phyloP scores from a whole-genome alignment of 176 grass and related monocot species.

The Thinopyrum elongatum region DNA sequence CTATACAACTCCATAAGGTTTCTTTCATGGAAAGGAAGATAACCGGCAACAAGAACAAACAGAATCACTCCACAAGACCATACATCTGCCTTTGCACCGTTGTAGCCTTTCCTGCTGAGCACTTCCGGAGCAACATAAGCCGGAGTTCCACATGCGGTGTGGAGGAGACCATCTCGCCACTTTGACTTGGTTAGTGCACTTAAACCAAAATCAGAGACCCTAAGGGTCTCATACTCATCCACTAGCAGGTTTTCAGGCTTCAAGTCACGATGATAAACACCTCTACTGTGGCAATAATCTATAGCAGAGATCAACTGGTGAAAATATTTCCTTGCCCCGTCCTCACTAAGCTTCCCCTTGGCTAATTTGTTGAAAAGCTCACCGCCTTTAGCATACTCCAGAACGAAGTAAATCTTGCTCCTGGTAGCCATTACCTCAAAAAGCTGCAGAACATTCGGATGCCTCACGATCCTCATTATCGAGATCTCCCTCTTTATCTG shows the following conservation, averaged over 20 bases:
- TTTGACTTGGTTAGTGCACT: constrained; percentile 69
- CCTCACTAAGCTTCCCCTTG: constrained; percentile 64
- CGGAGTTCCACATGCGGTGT: constrained; percentile 79
- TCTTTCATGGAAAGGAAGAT: constrained; percentile 80
- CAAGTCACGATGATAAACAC: constrained; percentile 84
- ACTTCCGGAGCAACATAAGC: constrained; percentile 89
- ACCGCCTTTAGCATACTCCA: constrained; percentile 77
- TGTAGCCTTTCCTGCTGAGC: constrained; percentile 67
- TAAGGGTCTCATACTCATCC: constrained; percentile 68
- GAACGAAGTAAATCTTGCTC: constrained; percentile 77
- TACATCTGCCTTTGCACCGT: constrained; percentile 73
- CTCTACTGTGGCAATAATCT: constrained; percentile 79
- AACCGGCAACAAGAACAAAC: constrained; percentile 68
- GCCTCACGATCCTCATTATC: constrained; percentile 68
- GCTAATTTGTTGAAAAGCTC: constrained; percentile 79
- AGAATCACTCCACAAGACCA: constrained; percentile 92
- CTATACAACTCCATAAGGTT: constrained; percentile 87
- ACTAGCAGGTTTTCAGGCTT: constrained; percentile 76
- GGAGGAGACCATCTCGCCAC: constrained; percentile 66
- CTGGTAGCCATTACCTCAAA: constrained; percentile 90
- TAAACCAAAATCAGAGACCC: constrained; percentile 82
- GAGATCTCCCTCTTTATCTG: constrained; percentile 85
- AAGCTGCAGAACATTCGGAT: constrained; percentile 71
- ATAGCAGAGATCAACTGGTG: constrained; percentile 65
- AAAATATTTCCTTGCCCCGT: constrained; percentile 65